Evolutionary conservation across 2,329 filamentous ascomycete genomes (phyloP), one percentile per base, ranked within the genome.

Genomic region (Colletotrichum sp.): DNA sequence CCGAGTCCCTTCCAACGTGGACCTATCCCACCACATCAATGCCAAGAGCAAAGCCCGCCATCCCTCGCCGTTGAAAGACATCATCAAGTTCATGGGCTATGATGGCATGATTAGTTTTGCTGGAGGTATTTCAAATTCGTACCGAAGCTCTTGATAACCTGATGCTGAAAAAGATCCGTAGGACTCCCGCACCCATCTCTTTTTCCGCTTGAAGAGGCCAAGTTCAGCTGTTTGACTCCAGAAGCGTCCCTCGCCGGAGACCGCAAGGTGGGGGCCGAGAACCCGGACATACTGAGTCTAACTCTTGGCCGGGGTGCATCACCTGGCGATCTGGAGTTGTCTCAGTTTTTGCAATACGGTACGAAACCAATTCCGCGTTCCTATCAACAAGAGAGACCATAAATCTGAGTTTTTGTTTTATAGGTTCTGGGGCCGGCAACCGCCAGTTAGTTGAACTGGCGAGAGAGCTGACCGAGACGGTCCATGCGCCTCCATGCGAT

Each of bases 101-200:
- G 82, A 83, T 71, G 82, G 81, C 16, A 83, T 83, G 82, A 80
- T 83, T 32, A 82, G 79, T 66, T 70, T 82, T 7, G 81, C 82
- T 3, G 81, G 81, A 77, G 81, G 81, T 61, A 60, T 3, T 32
- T 32, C 10, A 12, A 3, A 30, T 12, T n/a, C 7, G 8, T 5
- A 27, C 6, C 15, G 16, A 61, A 3, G 10, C 1, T 32, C 22
- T 34, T 34, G 58, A 65, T 12, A 22, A 1, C 3, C 6, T 16
- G 18, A 55, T 43, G 30, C 6, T 60, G 28, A 43, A 34, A 6
- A 15, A 0, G 7, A 22, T 1, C 3, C 10, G 3, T 15, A 82
- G 81, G 81, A 4, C 78, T 82, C 2, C 81, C 81, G 1, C 81
- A 82, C 65, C 79, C 81, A 3, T 82, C 81, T 15, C 70, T 82